A percentile compares a stretch with the other conserved stretches of the same genome.
These are phyloP conservation scores for Wallacemonas sp. DNA, from an alignment of 208 protist species.

Conservation along the genomic window DNA sequence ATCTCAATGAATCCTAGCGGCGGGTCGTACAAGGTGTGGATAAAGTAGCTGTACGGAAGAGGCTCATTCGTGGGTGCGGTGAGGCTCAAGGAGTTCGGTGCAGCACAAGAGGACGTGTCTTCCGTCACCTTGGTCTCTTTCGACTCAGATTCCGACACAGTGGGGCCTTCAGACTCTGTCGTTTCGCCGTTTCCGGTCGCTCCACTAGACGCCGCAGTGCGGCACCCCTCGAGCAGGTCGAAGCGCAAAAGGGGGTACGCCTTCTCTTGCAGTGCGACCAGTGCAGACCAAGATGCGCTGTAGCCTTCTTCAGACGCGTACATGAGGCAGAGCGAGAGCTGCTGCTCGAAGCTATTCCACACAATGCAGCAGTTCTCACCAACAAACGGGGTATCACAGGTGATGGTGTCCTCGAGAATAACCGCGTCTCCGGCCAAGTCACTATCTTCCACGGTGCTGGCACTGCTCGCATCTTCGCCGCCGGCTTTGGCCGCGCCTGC, in stretches of 20 bases:
- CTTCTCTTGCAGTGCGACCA: conserved; percentile 77
- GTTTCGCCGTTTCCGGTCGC: too few species aligned
- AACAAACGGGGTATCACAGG: conserved; percentile 75
- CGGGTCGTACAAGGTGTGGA: conserved; percentile 65
- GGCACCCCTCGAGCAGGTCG: conserved; percentile 50
- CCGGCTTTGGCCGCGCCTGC: background rate
- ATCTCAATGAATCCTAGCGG: conserved; percentile 76
- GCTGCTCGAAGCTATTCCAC: conserved; percentile 82
- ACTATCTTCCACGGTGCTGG: conserved; percentile 25
- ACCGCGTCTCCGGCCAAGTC: conserved; percentile 25
- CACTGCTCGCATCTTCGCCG: background rate
- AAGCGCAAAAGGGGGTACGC: conserved; percentile 52
- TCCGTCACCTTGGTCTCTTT: background rate
- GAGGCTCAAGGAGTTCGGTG: too few species aligned
- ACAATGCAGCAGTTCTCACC: conserved; percentile 87
- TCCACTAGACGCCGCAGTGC: conserved; percentile 4
- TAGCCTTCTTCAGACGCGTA: conserved; percentile 75
- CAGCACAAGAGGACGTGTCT: too few species aligned
- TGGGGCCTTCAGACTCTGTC: too few species aligned
- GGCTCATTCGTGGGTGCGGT: background rate
- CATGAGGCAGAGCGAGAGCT: conserved; percentile 80
- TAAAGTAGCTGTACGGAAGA: conserved; percentile 67
- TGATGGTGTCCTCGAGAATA: conserved; percentile 73
- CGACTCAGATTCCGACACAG: background rate
- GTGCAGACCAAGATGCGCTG: conserved; percentile 67